Evolutionary conservation across 75 land plant species (phyloP), one percentile per base, ranked within the genome.

Genomic region (Azolla pinnata): DNA sequence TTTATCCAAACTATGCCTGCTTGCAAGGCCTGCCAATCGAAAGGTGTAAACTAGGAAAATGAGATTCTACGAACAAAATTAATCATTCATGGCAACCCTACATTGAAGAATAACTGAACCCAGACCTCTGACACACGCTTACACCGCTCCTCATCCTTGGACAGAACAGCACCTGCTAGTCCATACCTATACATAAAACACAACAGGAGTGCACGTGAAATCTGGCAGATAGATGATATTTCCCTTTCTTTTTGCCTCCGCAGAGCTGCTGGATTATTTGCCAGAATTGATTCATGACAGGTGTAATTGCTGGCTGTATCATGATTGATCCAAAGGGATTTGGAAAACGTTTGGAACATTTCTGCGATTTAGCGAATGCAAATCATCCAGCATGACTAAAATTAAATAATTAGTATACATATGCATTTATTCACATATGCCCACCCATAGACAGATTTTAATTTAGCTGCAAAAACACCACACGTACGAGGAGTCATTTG

Each of bases 1-100:
- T 95, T 95, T 29, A 95, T 76, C 99, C 99, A 95, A 14, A 95
- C 83, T 51, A 95, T 95, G 10, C 99, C 99, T 47, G 83, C 81
- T 34, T 86, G 75, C 50, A 95, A 57, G 44, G 75, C 74, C 99
- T 95, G 83, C 17, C 29, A 57, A 31, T 9, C 26, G n/a, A 63
- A 46, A 57, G 34, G 14, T 14, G 7, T 14, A 38, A 14, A 38
- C 14, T 38, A 38, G 14, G 7, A n/a, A n/a, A n/a, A n/a, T n/a
- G n/a, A n/a, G n/a, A n/a, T n/a, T n/a, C n/a, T n/a, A n/a, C 10
- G 14, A 51, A 9, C 18, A 10, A 51, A 5, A 51, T 18, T 8
- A 18, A 9, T 18, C 23, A 8, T 51, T 51, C n/a, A 8, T 24
- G 12, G 29, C 29, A 54, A n/a, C n/a, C n/a, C n/a, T n/a, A n/a